Conservation (phyloP, 208 protist species). For the Leishmania tarentolae region DNA sequence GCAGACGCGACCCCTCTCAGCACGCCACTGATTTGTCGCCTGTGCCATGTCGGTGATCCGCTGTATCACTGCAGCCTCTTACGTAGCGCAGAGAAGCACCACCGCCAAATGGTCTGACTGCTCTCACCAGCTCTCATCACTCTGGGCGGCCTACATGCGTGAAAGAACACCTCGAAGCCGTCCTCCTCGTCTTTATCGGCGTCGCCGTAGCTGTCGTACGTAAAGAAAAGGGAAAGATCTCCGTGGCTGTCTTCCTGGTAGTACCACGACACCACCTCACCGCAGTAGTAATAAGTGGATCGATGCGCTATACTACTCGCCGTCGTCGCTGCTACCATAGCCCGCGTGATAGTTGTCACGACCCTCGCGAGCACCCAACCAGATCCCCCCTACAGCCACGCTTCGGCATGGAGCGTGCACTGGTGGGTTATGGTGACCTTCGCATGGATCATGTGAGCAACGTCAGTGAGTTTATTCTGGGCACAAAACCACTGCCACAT, state of each 20-base stretch:
- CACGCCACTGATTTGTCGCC: background rate
- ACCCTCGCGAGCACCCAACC: background rate
- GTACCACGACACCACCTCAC: background rate
- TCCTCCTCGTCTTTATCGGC: background rate
- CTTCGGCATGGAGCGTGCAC: background rate
- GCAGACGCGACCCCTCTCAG: background rate
- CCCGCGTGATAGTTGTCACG: background rate
- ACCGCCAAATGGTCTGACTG: background rate
- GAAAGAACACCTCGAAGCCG: background rate
- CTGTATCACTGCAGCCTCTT: background rate
- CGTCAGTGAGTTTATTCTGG: background rate
- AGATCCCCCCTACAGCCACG: background rate
- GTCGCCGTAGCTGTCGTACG: background rate
- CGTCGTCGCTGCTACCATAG: background rate
- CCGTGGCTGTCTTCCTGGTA: background rate
- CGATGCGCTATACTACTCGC: background rate
- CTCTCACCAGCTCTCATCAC: background rate
- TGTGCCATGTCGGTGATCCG: background rate
- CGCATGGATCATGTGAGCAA: background rate
- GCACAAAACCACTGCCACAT: background rate
- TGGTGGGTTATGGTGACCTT: background rate
- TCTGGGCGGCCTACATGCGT: background rate
- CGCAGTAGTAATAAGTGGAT: background rate
- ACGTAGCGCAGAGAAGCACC: background rate
- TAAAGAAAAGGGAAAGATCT: background rate